phyloP scores from a whole-genome alignment of 1,284 basidiomycete species.

The Moesziomyces sp. region DNA sequence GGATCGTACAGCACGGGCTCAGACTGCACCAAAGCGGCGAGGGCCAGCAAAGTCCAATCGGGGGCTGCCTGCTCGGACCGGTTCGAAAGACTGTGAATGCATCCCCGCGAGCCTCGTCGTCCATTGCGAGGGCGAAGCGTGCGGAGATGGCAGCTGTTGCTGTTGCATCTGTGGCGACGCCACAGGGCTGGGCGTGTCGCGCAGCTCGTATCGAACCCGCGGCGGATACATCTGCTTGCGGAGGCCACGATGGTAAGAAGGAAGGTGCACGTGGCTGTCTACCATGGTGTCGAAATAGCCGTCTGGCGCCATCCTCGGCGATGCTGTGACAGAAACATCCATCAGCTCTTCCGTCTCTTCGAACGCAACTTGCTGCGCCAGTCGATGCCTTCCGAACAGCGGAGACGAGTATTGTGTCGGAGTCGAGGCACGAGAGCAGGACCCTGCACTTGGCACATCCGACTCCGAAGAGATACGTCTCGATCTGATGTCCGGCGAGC shows the following conservation, averaged over 20 bases:
- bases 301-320: background rate
- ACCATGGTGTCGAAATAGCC: background rate
- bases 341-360: background rate
- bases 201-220: conserved; percentile 21
- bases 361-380: too few species aligned
- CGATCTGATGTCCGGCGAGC: background rate
- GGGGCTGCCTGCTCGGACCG: background rate
- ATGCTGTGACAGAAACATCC: background rate
- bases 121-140: background rate
- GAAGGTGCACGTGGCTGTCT: conserved; percentile 7
- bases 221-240: conserved; percentile 35
- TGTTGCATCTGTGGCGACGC: background rate
- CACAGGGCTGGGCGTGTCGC: background rate
- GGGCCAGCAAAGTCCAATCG: background rate
- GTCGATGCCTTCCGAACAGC: too few species aligned
- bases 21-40: background rate
- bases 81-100: background rate
- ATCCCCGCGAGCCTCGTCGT: background rate
- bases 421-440: background rate
- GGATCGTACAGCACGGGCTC: background rate
- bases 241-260: conserved; percentile 24
- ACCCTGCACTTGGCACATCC: background rate
- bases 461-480: background rate
- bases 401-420: background rate
- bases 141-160: background rate